phyloP scores from a whole-genome alignment of 2,329 filamentous ascomycete species.

The Cordyceps cicadae region DNA sequence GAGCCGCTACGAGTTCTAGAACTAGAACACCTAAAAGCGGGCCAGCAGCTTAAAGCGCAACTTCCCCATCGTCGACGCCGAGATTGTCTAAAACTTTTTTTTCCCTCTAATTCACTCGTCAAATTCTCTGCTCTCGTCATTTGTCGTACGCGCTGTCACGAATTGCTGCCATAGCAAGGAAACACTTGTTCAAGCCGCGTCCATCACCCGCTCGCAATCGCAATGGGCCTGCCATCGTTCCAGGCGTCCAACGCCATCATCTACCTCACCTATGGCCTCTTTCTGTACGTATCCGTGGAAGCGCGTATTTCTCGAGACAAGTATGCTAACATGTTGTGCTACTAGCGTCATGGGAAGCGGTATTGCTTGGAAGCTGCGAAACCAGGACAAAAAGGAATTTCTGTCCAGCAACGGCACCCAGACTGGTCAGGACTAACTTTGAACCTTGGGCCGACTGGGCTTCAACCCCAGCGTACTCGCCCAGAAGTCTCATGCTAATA shows the following conservation, averaged over 20 bases:
- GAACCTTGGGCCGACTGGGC: slow-evolving; percentile 8
- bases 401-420: slow-evolving; percentile 73
- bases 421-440: slow-evolving; percentile 55
- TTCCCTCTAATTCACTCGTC: no score
- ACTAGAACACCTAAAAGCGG: not conserved
- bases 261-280: slow-evolving; percentile 69
- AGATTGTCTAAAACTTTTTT: not conserved
- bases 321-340: not conserved
- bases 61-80: not conserved
- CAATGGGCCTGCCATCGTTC: slow-evolving; percentile 67
- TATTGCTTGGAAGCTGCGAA: slow-evolving; percentile 49
- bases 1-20: not conserved
- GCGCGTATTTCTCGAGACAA: not conserved
- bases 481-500: slow-evolving; percentile 22
- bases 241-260: slow-evolving; percentile 76
- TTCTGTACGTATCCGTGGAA: slow-evolving; percentile 53
- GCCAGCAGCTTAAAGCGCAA: not conserved
- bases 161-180: not conserved
- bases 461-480: slow-evolving; percentile 11
- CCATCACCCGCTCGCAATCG: slow-evolving; percentile 11
- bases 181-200: not conserved
- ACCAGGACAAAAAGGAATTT: slow-evolving; percentile 62
- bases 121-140: no score
- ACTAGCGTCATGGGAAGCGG: slow-evolving; percentile 54
- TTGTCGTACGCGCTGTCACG: not conserved